phyloP scores from a whole-genome alignment of 345 rosid genomes.

The Brassica rapa region DNA sequence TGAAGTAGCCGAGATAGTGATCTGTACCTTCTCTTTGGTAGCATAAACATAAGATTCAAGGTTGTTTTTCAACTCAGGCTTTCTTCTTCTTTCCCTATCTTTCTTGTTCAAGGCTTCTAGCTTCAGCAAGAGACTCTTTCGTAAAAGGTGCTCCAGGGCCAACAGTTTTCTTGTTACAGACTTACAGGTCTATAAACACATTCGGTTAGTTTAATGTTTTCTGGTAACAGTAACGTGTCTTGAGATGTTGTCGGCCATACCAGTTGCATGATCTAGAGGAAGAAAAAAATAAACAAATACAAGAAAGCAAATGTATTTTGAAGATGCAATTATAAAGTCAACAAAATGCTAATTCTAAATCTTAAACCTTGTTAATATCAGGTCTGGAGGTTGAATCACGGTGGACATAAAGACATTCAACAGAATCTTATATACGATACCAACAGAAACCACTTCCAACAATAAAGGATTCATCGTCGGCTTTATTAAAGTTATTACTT shows the following conservation, averaged over 20 bases:
- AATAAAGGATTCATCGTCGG: slow-evolving; percentile 33
- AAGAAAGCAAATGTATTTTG: not conserved
- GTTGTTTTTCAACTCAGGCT: slow-evolving; percentile 87
- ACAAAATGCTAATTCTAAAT: not conserved
- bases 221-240: not conserved
- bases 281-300: not conserved
- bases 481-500: slow-evolving; percentile 43
- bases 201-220: too few relatives aligned
- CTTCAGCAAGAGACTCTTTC: slow-evolving; percentile 65
- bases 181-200: too few relatives aligned
- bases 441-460: slow-evolving; percentile 44
- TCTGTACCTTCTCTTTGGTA: slow-evolving; percentile 78
- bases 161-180: slow-evolving; percentile 51
- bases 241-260: slow-evolving; percentile 44
- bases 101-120: slow-evolving; percentile 78
- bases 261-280: slow-evolving; percentile 49
- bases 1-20: not conserved
- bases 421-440: slow-evolving; percentile 42
- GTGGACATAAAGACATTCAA: slow-evolving; percentile 49
- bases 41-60: slow-evolving; percentile 90
- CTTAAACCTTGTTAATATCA: slow-evolving; percentile 48
- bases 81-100: slow-evolving; percentile 85
- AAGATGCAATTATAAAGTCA: not conserved
- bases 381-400: slow-evolving; percentile 39
- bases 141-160: slow-evolving; percentile 73